Base-by-base conservation (phyloP, 306 rosid species). In the Glycine soja region DNA sequence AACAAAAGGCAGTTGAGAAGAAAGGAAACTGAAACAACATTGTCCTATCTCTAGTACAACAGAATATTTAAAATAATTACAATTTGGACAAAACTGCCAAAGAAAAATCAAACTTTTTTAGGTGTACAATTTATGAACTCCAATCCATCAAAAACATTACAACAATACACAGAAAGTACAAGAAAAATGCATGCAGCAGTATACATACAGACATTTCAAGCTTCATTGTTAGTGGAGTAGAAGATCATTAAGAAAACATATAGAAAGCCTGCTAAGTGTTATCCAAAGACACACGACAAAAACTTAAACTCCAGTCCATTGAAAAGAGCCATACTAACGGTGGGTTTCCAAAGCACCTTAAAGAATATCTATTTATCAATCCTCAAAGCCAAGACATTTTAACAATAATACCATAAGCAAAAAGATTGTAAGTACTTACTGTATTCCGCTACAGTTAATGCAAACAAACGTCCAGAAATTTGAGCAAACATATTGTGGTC, bases 401-500 rank as follows among this genome's bases (percentile, higher is more conserved):
- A 46, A 64, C 46, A 51, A 61, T 18, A 79, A 61, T 18, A 79
- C 16, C 0, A 3, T 67, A 24, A 64, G 47, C 36, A 43, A 67
- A 72, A 76, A 62, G 59, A 68, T 64, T 64, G 30, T n/a, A 72
- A 85, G 73, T 30, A 88, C 98, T 95, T 90, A 95, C 99, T 95
- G 99, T 80, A 95, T 87, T 82, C 98, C 99, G 79, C 99, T 85
- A 82, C 99, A 95, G 88, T 84, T 90, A 71, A 92, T 93, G 92
- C 99, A 95, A 85, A 95, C 90, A 88, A 95, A 95, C 8, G 96
- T 90, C 97, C 93, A 91, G 90, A 93, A 95, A 87, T 87, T 91
- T 11, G 97, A 90, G 94, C 99, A 95, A 30, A 95, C 98, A 86
- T 95, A 95, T 78, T 95, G 98, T 4, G 99, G 97, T 69, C 98